A percentile compares a stretch with the other conserved stretches of the same genome.
Evolutionary conservation across 805 yeast species (phyloP).

Genomic region (Pichia exigua): DNA sequence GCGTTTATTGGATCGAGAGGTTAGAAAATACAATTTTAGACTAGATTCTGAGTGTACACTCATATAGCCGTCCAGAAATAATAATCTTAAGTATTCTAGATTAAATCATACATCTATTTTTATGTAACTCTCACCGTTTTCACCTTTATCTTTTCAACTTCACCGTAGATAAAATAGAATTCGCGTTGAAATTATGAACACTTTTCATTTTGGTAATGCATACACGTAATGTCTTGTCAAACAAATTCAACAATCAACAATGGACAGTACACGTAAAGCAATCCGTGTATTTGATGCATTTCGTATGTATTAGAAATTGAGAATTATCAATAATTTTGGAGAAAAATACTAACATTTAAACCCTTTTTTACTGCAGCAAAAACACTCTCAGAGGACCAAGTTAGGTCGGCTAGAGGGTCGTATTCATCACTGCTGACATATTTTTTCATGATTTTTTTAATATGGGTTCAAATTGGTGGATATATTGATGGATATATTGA

Average conservation of each 20-base stretch:
- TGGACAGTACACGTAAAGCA: conserved; percentile 21
- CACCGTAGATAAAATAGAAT: too few relatives aligned
- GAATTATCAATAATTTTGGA: not conserved
- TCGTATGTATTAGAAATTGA: conserved; percentile 35
- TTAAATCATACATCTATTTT: too few relatives aligned
- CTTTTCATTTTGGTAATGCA: too few relatives aligned
- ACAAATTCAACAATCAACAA: not conserved
- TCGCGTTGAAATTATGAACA: too few relatives aligned
- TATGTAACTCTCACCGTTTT: too few relatives aligned
- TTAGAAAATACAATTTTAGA: too few relatives aligned
- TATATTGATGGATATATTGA: conserved; percentile 76
- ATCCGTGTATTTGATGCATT: conserved; percentile 60
- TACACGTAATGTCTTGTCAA: too few relatives aligned
- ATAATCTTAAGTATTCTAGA: too few relatives aligned
- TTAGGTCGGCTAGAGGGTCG: conserved; percentile 73
- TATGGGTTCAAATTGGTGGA: conserved; percentile 82
- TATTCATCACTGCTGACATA: conserved; percentile 57
- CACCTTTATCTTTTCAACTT: too few relatives aligned
- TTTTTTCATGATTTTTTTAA: conserved; percentile 53
- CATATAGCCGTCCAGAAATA: too few relatives aligned
- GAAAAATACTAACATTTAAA: not conserved
- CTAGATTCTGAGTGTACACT: too few relatives aligned
- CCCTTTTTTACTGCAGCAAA: conserved; percentile 38
- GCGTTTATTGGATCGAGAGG: too few relatives aligned
- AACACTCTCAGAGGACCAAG: conserved; percentile 60